These are phyloP conservation scores for Xerophyta viscosa DNA, from an alignment of 106 monocot genomes.

Conservation along the genomic window DNA sequence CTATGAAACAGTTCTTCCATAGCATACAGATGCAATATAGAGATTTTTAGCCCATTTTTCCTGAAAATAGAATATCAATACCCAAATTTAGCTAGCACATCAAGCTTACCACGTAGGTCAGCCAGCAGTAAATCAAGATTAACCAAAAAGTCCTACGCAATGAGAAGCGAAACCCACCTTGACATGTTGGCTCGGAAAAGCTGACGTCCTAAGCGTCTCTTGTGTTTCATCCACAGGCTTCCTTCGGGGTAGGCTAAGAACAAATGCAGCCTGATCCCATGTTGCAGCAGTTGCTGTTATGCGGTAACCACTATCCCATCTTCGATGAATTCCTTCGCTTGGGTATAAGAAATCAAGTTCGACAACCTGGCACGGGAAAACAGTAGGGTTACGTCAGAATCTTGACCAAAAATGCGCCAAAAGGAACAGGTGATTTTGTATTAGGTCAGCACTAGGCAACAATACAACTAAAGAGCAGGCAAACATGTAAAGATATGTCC, in stretches of 20 bases:
- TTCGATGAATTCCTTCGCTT: slow-evolving; percentile 74
- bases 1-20: slow-evolving; percentile 84
- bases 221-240: slow-evolving; percentile 77
- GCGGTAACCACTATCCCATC: slow-evolving; percentile 85
- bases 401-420: neutral
- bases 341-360: slow-evolving; percentile 92
- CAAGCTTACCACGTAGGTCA: neutral
- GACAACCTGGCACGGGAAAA: slow-evolving; percentile 39
- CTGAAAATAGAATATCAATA: slow-evolving; percentile 24
- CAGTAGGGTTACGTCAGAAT: neutral
- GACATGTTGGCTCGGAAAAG: slow-evolving; percentile 82
- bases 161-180: slow-evolving; percentile 29
- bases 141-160: neutral
- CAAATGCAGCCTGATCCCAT: slow-evolving; percentile 78
- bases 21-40: slow-evolving; percentile 76
- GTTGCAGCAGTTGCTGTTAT: slow-evolving; percentile 88
- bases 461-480: too few relatives aligned
- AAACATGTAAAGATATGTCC: too few relatives aligned
- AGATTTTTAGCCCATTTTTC: slow-evolving; percentile 92
- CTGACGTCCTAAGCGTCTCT: slow-evolving; percentile 78
- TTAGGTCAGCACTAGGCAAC: too few relatives aligned
- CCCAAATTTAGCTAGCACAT: neutral
- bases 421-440: too few relatives aligned
- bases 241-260: slow-evolving; percentile 70
- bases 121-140: neutral